These are phyloP conservation scores for Backusella tuberculispora DNA, from an alignment of 192 early-diverging fungal genomes.

Conservation along the genomic window DNA sequence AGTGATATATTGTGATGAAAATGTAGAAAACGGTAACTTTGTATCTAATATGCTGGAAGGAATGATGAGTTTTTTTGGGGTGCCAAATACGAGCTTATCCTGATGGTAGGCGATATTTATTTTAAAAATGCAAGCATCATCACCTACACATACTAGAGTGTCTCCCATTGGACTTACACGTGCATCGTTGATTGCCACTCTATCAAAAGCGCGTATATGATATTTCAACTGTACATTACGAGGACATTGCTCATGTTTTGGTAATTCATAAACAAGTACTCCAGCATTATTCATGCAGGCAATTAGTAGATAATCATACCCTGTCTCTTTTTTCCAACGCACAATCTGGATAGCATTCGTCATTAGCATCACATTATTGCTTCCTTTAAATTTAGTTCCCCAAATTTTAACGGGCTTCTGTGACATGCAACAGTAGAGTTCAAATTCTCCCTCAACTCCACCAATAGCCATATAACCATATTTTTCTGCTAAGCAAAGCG, in stretches of 20 bases:
- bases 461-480: slow-evolving; percentile 56
- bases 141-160: slow-evolving; percentile 51
- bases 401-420: slow-evolving; percentile 35
- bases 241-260: slow-evolving; percentile 32
- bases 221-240: background rate
- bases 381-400: slow-evolving; percentile 41
- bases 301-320: slow-evolving; percentile 28
- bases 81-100: background rate
- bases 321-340: slow-evolving; percentile 20
- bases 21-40: slow-evolving; percentile 17
- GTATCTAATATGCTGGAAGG: background rate
- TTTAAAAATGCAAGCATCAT: slow-evolving; percentile 31
- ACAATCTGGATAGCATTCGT: slow-evolving; percentile 40
- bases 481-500: slow-evolving; percentile 48
- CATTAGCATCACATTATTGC: slow-evolving; percentile 32
- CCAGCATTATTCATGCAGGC: slow-evolving; percentile 43
- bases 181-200: slow-evolving; percentile 49
- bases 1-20: slow-evolving; percentile 50
- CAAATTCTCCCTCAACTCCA: slow-evolving; percentile 40
- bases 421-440: slow-evolving; percentile 47
- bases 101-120: slow-evolving; percentile 5
- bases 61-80: slow-evolving; percentile 13
- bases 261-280: slow-evolving; percentile 36
- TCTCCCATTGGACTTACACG: slow-evolving; percentile 52
- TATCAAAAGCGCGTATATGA: slow-evolving; percentile 36